phyloP scores from a whole-genome alignment of 257 asterid species.

The Lycium barbarum region DNA sequence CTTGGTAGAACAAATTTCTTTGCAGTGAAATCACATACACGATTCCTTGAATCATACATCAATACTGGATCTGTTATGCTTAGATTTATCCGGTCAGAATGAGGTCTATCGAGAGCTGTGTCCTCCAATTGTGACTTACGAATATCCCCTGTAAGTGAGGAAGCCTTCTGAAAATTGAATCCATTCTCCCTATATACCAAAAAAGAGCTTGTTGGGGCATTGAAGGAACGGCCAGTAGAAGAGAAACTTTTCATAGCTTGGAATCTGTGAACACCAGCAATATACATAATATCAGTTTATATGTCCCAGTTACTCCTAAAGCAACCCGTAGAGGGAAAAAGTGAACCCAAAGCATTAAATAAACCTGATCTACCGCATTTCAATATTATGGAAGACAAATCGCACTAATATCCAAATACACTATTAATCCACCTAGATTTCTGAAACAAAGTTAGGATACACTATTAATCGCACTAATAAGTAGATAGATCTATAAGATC shows the following conservation, averaged over 20 bases:
- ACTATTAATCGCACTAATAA: neutral
- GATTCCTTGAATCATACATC: slow-evolving; percentile 41
- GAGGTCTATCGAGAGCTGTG: slow-evolving; percentile 38
- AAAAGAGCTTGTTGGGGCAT: slow-evolving; percentile 36
- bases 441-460: neutral
- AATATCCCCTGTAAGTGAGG: slow-evolving; percentile 34
- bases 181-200: slow-evolving; percentile 40
- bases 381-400: slow-evolving; percentile 24
- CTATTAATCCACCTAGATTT: neutral
- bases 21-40: slow-evolving; percentile 43
- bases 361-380: slow-evolving; percentile 9
- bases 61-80: slow-evolving; percentile 40
- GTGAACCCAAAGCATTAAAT: slow-evolving; percentile 8
- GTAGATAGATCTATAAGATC: slow-evolving; percentile 15
- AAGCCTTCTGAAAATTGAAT: slow-evolving; percentile 44
- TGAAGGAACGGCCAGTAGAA: slow-evolving; percentile 45
- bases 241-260: slow-evolving; percentile 49
- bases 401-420: slow-evolving; percentile 9
- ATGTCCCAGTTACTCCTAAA: slow-evolving; percentile 13
- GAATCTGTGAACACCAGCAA: slow-evolving; percentile 53
- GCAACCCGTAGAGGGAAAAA: neutral
- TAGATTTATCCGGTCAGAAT: slow-evolving; percentile 33
- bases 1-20: slow-evolving; percentile 42
- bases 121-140: slow-evolving; percentile 42
- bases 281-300: neutral